Conservation (phyloP, 2,329 filamentous ascomycete species). For the Thyridium curvatum region DNA sequence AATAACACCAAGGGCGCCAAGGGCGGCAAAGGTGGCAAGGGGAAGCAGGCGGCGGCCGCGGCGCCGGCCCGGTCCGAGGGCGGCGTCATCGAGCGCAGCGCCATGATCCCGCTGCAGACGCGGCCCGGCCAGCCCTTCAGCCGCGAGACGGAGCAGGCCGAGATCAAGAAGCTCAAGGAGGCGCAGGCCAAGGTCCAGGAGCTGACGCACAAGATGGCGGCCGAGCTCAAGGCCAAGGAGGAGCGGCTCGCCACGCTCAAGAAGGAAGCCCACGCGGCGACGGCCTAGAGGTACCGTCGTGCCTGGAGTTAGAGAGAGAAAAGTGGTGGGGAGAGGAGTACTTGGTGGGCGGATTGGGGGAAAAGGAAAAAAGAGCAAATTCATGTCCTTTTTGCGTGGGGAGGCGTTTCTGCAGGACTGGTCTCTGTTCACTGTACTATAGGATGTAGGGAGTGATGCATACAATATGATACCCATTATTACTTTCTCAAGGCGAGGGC, state of each 20-base stretch:
- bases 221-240: constrained; percentile 59
- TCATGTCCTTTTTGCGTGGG: too few relatives aligned
- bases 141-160: constrained; percentile 59
- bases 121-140: constrained; percentile 68
- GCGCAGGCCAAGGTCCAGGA: constrained; percentile 59
- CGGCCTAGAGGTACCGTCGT: constrained; percentile 26
- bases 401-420: too few relatives aligned
- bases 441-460: not conserved
- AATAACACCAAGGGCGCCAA: constrained; percentile 54
- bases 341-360: too few relatives aligned
- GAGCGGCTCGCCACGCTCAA: constrained; percentile 54
- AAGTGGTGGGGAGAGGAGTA: too few relatives aligned
- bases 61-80: constrained; percentile 33
- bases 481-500: not conserved
- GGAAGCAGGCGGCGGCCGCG: constrained; percentile 34
- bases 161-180: constrained; percentile 54
- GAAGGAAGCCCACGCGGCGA: constrained; percentile 35
- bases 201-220: constrained; percentile 52
- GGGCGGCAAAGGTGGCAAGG: constrained; percentile 28
- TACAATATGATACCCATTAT: not conserved
- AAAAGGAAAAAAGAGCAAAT: too few relatives aligned
- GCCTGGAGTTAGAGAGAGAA: not conserved
- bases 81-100: constrained; percentile 59
- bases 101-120: constrained; percentile 65
- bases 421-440: not conserved